Evolutionary conservation across 768 basidiomycete species (phyloP).

Genomic region (Pholiota conissans): DNA sequence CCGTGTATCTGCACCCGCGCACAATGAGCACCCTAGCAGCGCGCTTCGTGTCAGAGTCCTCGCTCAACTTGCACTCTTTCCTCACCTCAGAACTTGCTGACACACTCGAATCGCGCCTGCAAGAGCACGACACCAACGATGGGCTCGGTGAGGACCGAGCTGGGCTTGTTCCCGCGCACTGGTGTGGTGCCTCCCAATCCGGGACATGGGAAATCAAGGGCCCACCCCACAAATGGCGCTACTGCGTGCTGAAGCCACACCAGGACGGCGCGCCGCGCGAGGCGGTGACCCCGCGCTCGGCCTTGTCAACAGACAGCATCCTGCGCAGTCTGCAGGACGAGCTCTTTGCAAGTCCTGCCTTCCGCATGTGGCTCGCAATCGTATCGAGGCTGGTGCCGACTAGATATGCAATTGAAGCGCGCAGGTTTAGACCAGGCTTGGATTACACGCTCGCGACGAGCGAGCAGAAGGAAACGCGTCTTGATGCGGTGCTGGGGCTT

Average conservation of each 20-base stretch:
- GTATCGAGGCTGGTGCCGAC: constrained; percentile 74
- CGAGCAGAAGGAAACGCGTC: constrained; percentile 74
- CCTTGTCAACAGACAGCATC: constrained; percentile 55
- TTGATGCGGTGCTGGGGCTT: constrained; percentile 86
- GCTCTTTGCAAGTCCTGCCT: constrained; percentile 77
- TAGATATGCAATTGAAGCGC: constrained; percentile 72
- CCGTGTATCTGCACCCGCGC: constrained; percentile 82
- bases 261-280: constrained; percentile 36
- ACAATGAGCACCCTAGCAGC: constrained; percentile 78
- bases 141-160: constrained; percentile 56
- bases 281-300: constrained; percentile 52
- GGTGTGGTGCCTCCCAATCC: constrained; percentile 53
- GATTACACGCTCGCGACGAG: constrained; percentile 95
- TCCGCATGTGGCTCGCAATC: constrained; percentile 84
- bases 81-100: constrained; percentile 67
- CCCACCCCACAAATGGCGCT: constrained; percentile 95
- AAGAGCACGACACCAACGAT: constrained; percentile 63
- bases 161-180: constrained; percentile 63
- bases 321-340: constrained; percentile 72
- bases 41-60: constrained; percentile 85
- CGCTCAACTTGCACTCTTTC: constrained; percentile 87
- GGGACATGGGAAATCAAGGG: constrained; percentile 73
- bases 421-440: constrained; percentile 88
- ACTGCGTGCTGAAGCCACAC: constrained; percentile 62
- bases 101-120: constrained; percentile 64